phyloP scores from a whole-genome alignment of 768 basidiomycete genomes.

The Melanogaster broomeanus region DNA sequence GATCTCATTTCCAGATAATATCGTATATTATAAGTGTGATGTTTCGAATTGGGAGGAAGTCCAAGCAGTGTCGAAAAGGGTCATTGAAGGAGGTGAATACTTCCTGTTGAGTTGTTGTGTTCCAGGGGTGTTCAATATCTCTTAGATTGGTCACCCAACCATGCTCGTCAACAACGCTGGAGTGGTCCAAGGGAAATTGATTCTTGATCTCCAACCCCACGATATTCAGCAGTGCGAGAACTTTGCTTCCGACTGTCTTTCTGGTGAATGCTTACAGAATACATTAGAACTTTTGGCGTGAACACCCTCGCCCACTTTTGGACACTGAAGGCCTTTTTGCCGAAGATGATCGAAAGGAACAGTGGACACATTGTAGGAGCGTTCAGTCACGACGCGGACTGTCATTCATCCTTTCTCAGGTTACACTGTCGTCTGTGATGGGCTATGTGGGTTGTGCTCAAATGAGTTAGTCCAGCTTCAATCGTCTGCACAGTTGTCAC shows the following conservation, averaged over 20 bases:
- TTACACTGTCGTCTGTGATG: constrained; percentile 78
- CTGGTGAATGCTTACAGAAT: not conserved
- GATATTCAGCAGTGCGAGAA: constrained; percentile 87
- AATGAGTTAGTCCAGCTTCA: constrained; percentile 56
- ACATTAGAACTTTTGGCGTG: constrained; percentile 78
- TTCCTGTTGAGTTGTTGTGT: not conserved
- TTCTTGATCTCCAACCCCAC: constrained; percentile 75
- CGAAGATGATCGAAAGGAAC: constrained; percentile 76
- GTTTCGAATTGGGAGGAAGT: constrained; percentile 90
- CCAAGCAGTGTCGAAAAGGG: constrained; percentile 65
- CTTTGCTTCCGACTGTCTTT: constrained; percentile 40
- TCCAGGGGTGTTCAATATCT: not conserved
- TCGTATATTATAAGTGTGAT: constrained; percentile 88
- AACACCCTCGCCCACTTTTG: constrained; percentile 91
- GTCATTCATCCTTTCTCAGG: constrained; percentile 40
- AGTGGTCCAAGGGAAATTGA: constrained; percentile 84
- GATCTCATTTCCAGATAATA: constrained; percentile 54
- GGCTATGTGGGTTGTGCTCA: constrained; percentile 72
- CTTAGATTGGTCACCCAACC: constrained; percentile 83
- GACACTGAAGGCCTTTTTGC: constrained; percentile 91
- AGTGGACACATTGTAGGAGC: constrained; percentile 81
- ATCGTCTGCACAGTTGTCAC: not conserved
- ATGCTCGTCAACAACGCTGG: constrained; percentile 95
- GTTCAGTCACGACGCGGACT: not conserved
- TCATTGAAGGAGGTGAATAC: constrained; percentile 73